Conservation (phyloP, 2,329 filamentous ascomycete species). For the Trichoderma endophyticum region DNA sequence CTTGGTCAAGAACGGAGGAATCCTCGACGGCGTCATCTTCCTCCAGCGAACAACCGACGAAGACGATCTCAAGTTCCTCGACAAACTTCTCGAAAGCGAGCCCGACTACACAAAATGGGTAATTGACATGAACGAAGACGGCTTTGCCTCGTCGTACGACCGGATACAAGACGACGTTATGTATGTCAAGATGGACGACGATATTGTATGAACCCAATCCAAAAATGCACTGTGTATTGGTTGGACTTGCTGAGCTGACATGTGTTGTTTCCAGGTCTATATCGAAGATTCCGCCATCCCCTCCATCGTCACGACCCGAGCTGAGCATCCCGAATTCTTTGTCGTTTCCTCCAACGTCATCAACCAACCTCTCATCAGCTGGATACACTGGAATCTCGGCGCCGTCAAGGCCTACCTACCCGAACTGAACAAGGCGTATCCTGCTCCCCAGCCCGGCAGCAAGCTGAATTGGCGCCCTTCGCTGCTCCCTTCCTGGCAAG, state of each 20-base stretch:
- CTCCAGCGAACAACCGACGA: constrained; percentile 40
- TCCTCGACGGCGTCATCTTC: constrained; percentile 45
- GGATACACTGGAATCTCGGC: constrained; percentile 53
- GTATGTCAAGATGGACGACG: constrained; percentile 39
- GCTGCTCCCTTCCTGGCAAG: constrained; percentile 34
- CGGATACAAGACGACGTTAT: constrained; percentile 45
- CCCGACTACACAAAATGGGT: constrained; percentile 38
- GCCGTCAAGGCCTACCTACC: constrained; percentile 53
- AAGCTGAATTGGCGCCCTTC: constrained; percentile 39
- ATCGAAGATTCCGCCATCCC: constrained; percentile 44
- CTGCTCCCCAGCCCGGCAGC: constrained; percentile 27
- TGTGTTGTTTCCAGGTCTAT: constrained; percentile 29
- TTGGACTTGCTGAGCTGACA: neutral
- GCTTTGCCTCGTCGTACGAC: constrained; percentile 41
- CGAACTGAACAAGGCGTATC: constrained; percentile 34
- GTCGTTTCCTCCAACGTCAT: constrained; percentile 55
- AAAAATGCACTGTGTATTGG: neutral
- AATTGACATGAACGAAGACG: constrained; percentile 33
- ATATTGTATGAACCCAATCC: constrained; percentile 32
- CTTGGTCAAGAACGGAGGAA: constrained; percentile 42
- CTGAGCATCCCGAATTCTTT: constrained; percentile 48
- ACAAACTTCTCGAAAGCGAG: constrained; percentile 36
- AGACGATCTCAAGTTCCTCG: constrained; percentile 39
- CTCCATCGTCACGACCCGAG: constrained; percentile 50
- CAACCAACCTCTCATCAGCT: constrained; percentile 53